Base-by-base conservation (phyloP, 176 grass and related monocot genomes). In the Aegilops sharonensis region DNA sequence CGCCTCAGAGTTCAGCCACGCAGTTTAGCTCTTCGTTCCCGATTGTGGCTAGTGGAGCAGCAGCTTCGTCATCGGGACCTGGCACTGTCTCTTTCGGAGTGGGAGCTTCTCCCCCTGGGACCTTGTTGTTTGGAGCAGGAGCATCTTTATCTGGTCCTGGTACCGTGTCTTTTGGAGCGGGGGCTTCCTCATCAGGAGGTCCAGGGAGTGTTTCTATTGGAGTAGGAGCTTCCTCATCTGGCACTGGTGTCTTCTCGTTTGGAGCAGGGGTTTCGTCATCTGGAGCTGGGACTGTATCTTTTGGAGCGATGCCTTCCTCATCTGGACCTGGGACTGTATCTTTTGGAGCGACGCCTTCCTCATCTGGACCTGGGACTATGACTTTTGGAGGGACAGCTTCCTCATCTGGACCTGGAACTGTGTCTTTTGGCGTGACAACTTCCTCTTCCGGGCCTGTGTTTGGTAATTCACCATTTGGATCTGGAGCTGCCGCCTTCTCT, bases 401-500 rank as follows among this genome's bases (percentile, higher is more conserved):
- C 81, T 77, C 88, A 13, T 76, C 88, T 80, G 86, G 85, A 30
- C 84, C 73, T 64, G 84, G 64, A 17, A 90, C 75, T 15, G 45
- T 60, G 27, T 78, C 88, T 61, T 88, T 90, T 63, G 83, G 88
- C 36, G 75, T 72, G 23, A 17, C 79, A 72, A 63, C 78, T 84
- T 90, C 93, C 18, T 70, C 79, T 47, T 71, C 91, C 0, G 85
- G 50, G 11, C 23, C 89, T 72, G 56, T 43, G 73, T 80, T 93
- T 64, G 86, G 86, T 8, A 81, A 60, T 66, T 89, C 91, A 66
- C 62, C 61, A 68, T 90, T 92, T 88, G 93, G 83, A 66, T 13
- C 83, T 73, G 88, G 90, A 84, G 62, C 79, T 78, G 63, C 68
- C 18, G 63, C 68, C 23, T 67, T 87, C 54, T 79, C 79, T 71